Base-by-base conservation (phyloP, 805 yeast genomes). In the Zygosaccharomyces bailii region DNA sequence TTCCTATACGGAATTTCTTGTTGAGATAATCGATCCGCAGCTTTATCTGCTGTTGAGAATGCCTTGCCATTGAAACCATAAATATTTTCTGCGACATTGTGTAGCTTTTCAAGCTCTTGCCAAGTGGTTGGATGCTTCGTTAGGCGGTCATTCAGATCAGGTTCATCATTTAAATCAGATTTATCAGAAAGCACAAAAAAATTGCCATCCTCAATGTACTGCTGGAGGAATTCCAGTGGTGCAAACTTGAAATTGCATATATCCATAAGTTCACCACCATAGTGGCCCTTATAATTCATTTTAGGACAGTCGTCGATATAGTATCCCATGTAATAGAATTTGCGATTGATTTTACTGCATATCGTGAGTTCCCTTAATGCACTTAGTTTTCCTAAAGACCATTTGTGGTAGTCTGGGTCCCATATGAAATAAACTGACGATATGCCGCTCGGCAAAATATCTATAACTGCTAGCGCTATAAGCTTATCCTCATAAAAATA, bases 341-440 rank as follows among this genome's bases (percentile, higher is more conserved):
- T 70, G 18, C 56, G 54, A 36, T 60, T 48, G 5, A 65, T 45
- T 5, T 70, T 67, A 30, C 79, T 65, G 33, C 74, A 61, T 60
- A 86, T 57, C 1, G 76, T 70, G 30, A 86, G 66, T 56, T 89
- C 97, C 31, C 85, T 65, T 20, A 88, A 56, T 0, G 86, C 91
- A 48, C 89, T 80, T 1, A 89, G 60, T 19, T 86, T 86, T 0
- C 97, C 97, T 23, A 89, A 61, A 0, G 86, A 82, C 52, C 81
- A 66, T 41, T 77, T 72, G 4, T 82, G 80, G 57, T 72, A 83
- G 43, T 80, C 90, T 0, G 95, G 93, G 58, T 88, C 90, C 86
- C 93, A 87, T 9, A 89, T 79, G 59, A 90, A 85, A 60, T 90
- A 89, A 1, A 90, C 90, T 0, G 95, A 81, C 0, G 96, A 87